These are phyloP conservation scores for Picochlorum sp. DNA, from an alignment of 139 green algal genomes.

Conservation along the genomic window DNA sequence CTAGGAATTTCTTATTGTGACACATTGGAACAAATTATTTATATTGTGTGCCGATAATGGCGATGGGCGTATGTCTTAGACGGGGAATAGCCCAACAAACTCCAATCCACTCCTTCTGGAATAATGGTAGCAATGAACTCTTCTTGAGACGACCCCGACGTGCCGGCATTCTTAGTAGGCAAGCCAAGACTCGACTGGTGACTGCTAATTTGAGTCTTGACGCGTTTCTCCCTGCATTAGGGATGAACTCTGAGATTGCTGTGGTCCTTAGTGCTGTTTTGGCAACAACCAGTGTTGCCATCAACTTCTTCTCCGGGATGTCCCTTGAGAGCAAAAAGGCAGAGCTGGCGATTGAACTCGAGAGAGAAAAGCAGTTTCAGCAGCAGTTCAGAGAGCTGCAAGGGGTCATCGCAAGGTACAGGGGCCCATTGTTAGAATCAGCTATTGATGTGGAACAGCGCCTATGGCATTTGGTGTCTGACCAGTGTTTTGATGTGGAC, in stretches of 20 bases:
- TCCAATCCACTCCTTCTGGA: too few relatives aligned
- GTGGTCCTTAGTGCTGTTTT: slow-evolving; percentile 38
- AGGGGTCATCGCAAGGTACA: slow-evolving; percentile 30
- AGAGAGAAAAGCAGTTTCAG: slow-evolving; percentile 19
- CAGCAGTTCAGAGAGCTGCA: slow-evolving; percentile 19
- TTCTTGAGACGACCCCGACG: too few relatives aligned
- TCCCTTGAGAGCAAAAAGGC: slow-evolving; percentile 40
- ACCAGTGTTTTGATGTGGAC: slow-evolving; percentile 18
- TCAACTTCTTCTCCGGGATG: slow-evolving; percentile 45
- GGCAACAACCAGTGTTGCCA: slow-evolving; percentile 29
- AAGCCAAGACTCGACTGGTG: too few relatives aligned
- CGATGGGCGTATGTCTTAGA: too few relatives aligned
- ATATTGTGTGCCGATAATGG: too few relatives aligned
- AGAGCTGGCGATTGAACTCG: slow-evolving; percentile 34
- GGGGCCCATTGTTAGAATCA: slow-evolving; percentile 56
- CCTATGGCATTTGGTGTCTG: slow-evolving; percentile 48
- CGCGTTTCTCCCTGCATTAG: too few relatives aligned
- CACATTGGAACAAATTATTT: too few relatives aligned
- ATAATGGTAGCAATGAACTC: too few relatives aligned
- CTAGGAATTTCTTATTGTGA: too few relatives aligned
- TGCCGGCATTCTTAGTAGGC: too few relatives aligned
- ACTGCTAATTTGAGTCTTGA: too few relatives aligned
- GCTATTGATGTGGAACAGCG: slow-evolving; percentile 59
- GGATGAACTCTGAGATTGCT: slow-evolving; percentile 1
- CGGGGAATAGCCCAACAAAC: too few relatives aligned